Conservation (phyloP, 495 filamentous ascomycete species). For the Monascus purpureus region DNA sequence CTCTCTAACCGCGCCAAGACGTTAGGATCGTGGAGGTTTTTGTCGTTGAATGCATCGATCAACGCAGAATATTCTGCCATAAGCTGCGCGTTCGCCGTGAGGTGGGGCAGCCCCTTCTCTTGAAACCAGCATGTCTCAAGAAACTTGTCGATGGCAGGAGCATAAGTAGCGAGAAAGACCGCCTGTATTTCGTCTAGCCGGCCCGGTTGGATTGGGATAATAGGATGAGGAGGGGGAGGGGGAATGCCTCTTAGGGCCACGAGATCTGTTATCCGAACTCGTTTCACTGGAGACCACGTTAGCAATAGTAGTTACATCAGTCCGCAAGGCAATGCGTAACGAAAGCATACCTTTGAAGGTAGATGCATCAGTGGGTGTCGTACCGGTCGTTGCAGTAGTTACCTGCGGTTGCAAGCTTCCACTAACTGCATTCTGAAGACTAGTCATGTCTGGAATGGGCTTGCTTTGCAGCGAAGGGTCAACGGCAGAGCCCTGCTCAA, state of each 20-base stretch:
- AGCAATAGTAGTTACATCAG: neutral
- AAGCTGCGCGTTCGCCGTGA: slow-evolving; percentile 44
- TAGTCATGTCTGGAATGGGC: slow-evolving; percentile 16
- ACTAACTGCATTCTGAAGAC: slow-evolving; percentile 22
- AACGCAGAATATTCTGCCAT: slow-evolving; percentile 50
- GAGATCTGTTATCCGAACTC: slow-evolving; percentile 62
- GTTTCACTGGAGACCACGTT: slow-evolving; percentile 37
- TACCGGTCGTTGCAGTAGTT: slow-evolving; percentile 12
- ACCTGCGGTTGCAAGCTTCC: slow-evolving; percentile 15
- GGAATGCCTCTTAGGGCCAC: slow-evolving; percentile 49
- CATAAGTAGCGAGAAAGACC: slow-evolving; percentile 64
- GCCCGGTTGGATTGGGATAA: slow-evolving; percentile 35
- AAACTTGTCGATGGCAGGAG: slow-evolving; percentile 60
- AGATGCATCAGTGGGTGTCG: slow-evolving; percentile 15
- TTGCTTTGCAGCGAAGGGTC: slow-evolving; percentile 50
- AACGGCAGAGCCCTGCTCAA: slow-evolving; percentile 53
- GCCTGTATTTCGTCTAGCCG: slow-evolving; percentile 55
- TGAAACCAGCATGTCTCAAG: slow-evolving; percentile 79
- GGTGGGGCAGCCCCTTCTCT: slow-evolving; percentile 32
- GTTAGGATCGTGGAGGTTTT: slow-evolving; percentile 24
- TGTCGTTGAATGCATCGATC: slow-evolving; percentile 35
- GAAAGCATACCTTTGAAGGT: slow-evolving; percentile 23
- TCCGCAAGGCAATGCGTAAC: neutral
- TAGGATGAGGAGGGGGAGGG: slow-evolving; percentile 44
- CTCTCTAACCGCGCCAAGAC: slow-evolving; percentile 39